A percentile compares a stretch with the other conserved stretches of the same genome.
Evolutionary conservation across 805 yeast species (phyloP).

Genomic region (Brettanomyces custersianus): DNA sequence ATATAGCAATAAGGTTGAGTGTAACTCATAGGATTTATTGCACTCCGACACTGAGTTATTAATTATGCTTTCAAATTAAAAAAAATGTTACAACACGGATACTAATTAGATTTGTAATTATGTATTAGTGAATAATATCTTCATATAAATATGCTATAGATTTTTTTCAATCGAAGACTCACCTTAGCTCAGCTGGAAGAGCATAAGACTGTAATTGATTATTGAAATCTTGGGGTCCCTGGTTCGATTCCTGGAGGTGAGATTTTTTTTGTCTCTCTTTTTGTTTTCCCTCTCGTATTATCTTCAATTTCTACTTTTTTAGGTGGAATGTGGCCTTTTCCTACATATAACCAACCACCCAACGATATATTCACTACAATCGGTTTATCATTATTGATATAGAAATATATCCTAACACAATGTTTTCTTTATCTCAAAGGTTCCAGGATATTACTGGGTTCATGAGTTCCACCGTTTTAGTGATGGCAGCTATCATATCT

Average conservation of each 20-base stretch:
- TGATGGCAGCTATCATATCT: conserved; percentile 39
- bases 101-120: too few species aligned
- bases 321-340: not conserved
- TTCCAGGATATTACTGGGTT: conserved; percentile 3
- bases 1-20: too few species aligned
- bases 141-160: not conserved
- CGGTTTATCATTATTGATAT: too few species aligned
- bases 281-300: not conserved
- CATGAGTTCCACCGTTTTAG: conserved; percentile 41
- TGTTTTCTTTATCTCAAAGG: conserved; percentile 2
- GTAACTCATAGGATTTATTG: too few species aligned
- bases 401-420: not conserved
- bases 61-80: too few species aligned
- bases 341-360: not conserved
- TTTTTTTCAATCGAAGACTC: conserved; percentile 1
- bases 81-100: too few species aligned
- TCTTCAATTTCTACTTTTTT: too few species aligned
- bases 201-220: conserved; percentile 5
- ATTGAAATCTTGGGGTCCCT: conserved; percentile 5
- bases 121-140: too few species aligned
- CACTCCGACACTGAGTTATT: too few species aligned
- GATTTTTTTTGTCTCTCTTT: not conserved
- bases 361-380: too few species aligned
- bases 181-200: conserved; percentile 7
- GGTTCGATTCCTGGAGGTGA: conserved; percentile 7